A percentile compares a stretch with the other conserved stretches of the same genome.
Conservation (phyloP, 805 yeast genomes). For the Hanseniaspora osmophila region DNA sequence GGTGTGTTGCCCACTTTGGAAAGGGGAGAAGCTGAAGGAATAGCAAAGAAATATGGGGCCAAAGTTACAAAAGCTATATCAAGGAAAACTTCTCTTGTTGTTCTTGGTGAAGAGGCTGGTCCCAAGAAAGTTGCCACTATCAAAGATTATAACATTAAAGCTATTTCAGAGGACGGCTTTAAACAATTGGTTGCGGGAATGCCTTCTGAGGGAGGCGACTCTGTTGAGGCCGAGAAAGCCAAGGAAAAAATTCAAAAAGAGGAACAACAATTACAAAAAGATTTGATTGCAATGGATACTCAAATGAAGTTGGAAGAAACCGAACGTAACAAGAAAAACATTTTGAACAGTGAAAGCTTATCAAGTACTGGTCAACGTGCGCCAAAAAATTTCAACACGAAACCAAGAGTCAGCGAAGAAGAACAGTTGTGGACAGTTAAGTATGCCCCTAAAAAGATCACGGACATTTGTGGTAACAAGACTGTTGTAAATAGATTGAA, state of each 20-base stretch:
- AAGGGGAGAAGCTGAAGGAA: slow-evolving; percentile 56
- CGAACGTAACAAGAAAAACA: slow-evolving; percentile 1
- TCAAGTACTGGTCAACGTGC: not conserved
- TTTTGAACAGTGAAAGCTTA: slow-evolving; percentile 17
- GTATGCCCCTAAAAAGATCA: slow-evolving; percentile 68
- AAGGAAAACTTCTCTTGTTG: slow-evolving; percentile 75
- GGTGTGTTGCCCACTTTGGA: slow-evolving; percentile 74
- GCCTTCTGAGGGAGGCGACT: slow-evolving; percentile 88
- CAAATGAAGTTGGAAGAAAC: slow-evolving; percentile 13
- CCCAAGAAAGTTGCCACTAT: slow-evolving; percentile 85
- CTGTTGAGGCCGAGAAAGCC: slow-evolving; percentile 65
- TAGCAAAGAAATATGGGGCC: slow-evolving; percentile 83
- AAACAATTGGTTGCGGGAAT: slow-evolving; percentile 53
- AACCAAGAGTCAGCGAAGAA: slow-evolving; percentile 11
- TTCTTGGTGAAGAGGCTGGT: slow-evolving; percentile 91
- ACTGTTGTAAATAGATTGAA: slow-evolving; percentile 51
- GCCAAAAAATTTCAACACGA: not conserved
- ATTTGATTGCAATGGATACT: slow-evolving; percentile 32
- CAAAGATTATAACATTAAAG: slow-evolving; percentile 56
- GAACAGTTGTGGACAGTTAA: slow-evolving; percentile 84
- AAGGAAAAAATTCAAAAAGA: slow-evolving; percentile 55
- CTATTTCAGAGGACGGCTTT: slow-evolving; percentile 80
- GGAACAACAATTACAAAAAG: slow-evolving; percentile 39
- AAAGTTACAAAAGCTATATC: slow-evolving; percentile 77
- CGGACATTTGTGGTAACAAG: slow-evolving; percentile 86